A percentile compares a stretch with the other conserved stretches of the same genome.
phyloP scores from a whole-genome alignment of 192 early-diverging fungal species.

The Obelidium mucronatum region DNA sequence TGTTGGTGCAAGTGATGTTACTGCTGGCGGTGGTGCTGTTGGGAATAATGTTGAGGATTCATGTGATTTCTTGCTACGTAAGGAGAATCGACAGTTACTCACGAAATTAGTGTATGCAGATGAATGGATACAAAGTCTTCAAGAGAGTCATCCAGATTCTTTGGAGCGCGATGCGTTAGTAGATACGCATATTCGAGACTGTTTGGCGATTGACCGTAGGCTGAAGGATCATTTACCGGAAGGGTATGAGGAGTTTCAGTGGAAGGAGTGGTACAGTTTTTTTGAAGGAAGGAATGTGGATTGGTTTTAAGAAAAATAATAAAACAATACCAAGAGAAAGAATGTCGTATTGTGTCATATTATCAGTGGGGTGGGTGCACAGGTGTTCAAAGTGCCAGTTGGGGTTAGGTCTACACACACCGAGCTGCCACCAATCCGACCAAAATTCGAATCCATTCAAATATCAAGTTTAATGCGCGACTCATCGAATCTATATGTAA shows the following conservation, averaged over 20 bases:
- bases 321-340: too few relatives aligned
- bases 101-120: slow-evolving; percentile 6
- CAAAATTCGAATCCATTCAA: too few relatives aligned
- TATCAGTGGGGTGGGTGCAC: too few relatives aligned
- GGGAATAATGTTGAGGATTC: background rate
- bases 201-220: background rate
- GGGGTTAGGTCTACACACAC: too few relatives aligned
- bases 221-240: slow-evolving; percentile 3
- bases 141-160: background rate
- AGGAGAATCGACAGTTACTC: background rate
- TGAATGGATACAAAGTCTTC: slow-evolving; percentile 14
- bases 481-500: too few relatives aligned
- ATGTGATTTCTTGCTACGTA: background rate
- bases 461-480: too few relatives aligned
- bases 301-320: too few relatives aligned
- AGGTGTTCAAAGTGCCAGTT: too few relatives aligned
- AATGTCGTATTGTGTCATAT: too few relatives aligned
- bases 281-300: background rate
- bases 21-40: background rate
- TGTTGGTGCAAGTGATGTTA: background rate
- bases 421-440: too few relatives aligned
- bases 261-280: background rate
- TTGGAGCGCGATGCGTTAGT: background rate
- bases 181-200: background rate
- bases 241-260: background rate